Evolutionary conservation across 2,329 filamentous ascomycete genomes (phyloP).

Genomic region (Graphium sp.): DNA sequence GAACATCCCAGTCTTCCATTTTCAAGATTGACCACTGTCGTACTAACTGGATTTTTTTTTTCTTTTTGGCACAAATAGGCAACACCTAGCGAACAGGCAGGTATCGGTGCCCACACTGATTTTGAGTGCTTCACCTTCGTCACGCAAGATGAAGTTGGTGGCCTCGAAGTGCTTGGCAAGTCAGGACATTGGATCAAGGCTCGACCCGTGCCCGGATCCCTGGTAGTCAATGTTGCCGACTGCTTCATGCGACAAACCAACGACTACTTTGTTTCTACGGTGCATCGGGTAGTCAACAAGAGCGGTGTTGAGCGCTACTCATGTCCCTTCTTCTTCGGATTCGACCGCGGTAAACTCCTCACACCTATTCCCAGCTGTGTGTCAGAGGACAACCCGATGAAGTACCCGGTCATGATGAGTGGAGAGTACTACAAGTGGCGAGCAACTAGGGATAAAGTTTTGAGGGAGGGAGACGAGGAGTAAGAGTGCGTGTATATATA

Average conservation of each 20-base stretch:
- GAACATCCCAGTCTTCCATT: constrained; percentile 10
- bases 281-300: constrained; percentile 20
- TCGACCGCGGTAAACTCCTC: constrained; percentile 33
- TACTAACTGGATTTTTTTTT: too few species aligned
- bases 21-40: constrained; percentile 26
- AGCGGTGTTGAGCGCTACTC: constrained; percentile 24
- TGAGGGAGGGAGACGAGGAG: too few species aligned
- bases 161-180: constrained; percentile 9
- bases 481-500: too few species aligned
- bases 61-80: too few species aligned
- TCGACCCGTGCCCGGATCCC: constrained; percentile 9
- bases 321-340: constrained; percentile 39
- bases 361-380: constrained; percentile 28
- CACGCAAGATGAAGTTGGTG: constrained; percentile 19
- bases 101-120: constrained; percentile 28
- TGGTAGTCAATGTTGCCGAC: constrained; percentile 12
- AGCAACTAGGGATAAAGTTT: too few species aligned
- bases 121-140: constrained; percentile 17
- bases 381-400: constrained; percentile 24
- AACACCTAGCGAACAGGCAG: constrained; percentile 13
- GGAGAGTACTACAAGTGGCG: constrained; percentile 20
- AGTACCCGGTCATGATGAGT: constrained; percentile 33
- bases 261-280: constrained; percentile 9
- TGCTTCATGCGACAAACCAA: constrained; percentile 11
- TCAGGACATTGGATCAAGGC: constrained; percentile 10